Base-by-base conservation (phyloP, 208 protist genomes). In the Acanthamoeba royreba region DNA sequence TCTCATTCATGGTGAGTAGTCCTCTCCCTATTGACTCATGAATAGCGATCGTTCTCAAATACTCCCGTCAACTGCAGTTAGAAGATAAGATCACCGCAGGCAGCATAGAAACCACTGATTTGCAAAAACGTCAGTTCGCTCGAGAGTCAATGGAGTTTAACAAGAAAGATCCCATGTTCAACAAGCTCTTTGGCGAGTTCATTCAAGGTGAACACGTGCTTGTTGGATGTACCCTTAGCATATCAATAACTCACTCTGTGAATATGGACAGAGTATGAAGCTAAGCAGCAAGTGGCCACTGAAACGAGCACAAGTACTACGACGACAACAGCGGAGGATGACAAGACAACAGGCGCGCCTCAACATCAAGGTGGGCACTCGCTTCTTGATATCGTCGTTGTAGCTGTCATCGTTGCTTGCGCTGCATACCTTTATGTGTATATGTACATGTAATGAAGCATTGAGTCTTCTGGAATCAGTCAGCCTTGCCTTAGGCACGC, bases 161-260 rank as follows among this genome's bases (percentile, higher is more conserved):
- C 90, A 81, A 93, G 90, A 4, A 35, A 19, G 74, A 93, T 69
- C 45, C 90, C 66, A 58, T 92, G 46, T 94, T 94, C 61, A 42
- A 43, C n/a, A 93, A 94, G 63, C 88, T 94, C 17, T 94, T 93
- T 22, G n/a, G n/a, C 31, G 66, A 93, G 33, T 58, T 92, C 66
- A 72, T 92, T 31, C 38, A 72, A 47, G 83, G 83, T 81, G 22
- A 52, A 0, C 7, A 35, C 55, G 33, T 66, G n/a, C n/a, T n/a
- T n/a, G n/a, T n/a, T n/a, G n/a, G n/a, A n/a, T n/a, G n/a, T n/a
- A n/a, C n/a, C 52, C 19, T 28, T 61, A 61, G 19, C 19, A 61
- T 28, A 17, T 17, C 17, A 22, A 61, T 28, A 22, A 17, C 52
- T 25, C n/a, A n/a, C n/a, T n/a, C n/a, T 46, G 38, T 33, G 45